Conservation (phyloP, 768 basidiomycete species). For the Leccinum pellstonianum region DNA sequence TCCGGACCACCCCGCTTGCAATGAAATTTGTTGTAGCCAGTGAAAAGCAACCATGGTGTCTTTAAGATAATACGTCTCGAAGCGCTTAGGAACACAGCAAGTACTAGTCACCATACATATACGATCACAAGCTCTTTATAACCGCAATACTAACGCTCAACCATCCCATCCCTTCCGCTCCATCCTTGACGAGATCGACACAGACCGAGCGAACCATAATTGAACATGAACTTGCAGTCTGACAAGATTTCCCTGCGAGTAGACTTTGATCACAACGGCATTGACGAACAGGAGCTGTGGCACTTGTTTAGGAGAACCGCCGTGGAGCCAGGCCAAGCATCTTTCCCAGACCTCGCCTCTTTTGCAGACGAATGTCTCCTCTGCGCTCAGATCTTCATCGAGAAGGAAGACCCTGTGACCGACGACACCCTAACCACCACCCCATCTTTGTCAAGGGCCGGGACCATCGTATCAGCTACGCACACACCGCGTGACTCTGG, state of each 20-base stretch:
- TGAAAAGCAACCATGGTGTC: background rate
- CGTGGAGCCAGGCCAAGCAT: constrained; percentile 29
- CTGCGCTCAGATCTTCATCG: constrained; percentile 22
- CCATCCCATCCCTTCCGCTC: background rate
- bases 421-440: too few species aligned
- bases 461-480: background rate
- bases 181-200: background rate
- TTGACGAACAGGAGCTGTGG: constrained; percentile 19
- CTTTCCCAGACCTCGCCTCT: constrained; percentile 19
- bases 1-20: background rate
- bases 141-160: constrained; percentile 15
- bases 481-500: too few species aligned
- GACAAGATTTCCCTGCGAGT: constrained; percentile 13
- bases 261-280: background rate
- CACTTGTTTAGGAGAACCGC: constrained; percentile 20
- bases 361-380: constrained; percentile 33
- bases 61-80: background rate
- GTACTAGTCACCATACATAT: constrained; percentile 3
- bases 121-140: constrained; percentile 2
- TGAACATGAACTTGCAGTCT: constrained; percentile 13
- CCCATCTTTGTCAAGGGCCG: background rate
- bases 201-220: background rate
- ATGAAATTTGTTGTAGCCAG: background rate
- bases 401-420: background rate
- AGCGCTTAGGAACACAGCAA: constrained; percentile 22